Evolutionary conservation across 1,284 basidiomycete species (phyloP), one percentile per base, ranked within the genome.

Genomic region (Ustilago hordei): DNA sequence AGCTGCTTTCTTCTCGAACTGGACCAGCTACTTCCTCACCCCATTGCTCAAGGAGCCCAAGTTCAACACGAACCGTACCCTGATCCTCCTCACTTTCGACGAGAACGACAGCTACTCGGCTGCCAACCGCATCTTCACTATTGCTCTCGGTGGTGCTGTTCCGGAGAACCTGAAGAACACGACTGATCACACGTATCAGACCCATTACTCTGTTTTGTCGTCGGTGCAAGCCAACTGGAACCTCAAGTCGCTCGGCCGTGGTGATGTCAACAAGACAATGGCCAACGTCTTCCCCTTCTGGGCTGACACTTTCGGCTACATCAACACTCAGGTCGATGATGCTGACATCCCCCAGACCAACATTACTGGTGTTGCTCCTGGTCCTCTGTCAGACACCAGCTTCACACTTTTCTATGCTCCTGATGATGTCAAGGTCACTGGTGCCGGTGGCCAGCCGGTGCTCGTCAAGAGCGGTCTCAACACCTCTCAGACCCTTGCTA

Each of bases 151-250:
- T 38, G 73, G 69, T 17, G 80, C 53, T 31, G 47, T 82, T 31
- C 80, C 80, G 2, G 19, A 48, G 8, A 56, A 72, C 32, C 68
- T 77, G 28, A 65, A 60, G 41, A 69, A 69, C 61, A 79, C 75
- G 13, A 75, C 74, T 23, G 78, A 83, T 50, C 43, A 56, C 50
- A 79, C 76, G 13, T 81, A 74, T 62, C 59, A 72, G 87, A 91
- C 90, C 2, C 92, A 92, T 85, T 92, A 92, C 87, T 91, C 90
- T 8, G 81, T 85, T 53, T 82, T 92, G 55, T 89, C 89, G 17
- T 90, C 91, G 6, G 89, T 91, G 32, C 85, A 92, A 86, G 88
- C 89, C 55, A 92, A 92, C 88, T 92, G 91, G 80, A 67, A 73
- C 38, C 73, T 82, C 52, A 70, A 73, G 62, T 66, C 52, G 17